These are phyloP conservation scores for Inga oerstediana DNA, from an alignment of 306 rosid genomes.

Conservation along the genomic window DNA sequence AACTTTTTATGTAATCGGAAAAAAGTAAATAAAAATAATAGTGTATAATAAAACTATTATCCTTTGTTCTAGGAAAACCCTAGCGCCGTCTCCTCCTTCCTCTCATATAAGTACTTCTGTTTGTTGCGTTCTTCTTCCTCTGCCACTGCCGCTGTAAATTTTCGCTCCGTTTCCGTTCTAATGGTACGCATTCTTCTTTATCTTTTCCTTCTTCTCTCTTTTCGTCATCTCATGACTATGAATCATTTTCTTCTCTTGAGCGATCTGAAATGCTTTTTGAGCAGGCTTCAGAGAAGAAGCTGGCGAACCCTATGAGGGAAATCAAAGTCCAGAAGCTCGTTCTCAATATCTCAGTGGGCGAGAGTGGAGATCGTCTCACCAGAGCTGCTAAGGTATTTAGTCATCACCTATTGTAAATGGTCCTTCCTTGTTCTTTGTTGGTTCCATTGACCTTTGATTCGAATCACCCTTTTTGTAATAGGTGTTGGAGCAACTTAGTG, in stretches of 20 bases:
- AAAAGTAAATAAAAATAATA: too few relatives aligned
- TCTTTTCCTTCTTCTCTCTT: too few relatives aligned
- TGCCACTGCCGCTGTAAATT: neutral
- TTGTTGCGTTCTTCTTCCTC: neutral
- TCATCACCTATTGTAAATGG: neutral
- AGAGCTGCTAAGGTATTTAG: neutral
- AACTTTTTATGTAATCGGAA: too few relatives aligned
- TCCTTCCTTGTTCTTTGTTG: neutral
- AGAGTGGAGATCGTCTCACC: slow-evolving; percentile 1
- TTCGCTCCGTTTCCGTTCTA: neutral
- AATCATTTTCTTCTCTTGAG: neutral
- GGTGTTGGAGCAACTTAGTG: slow-evolving; percentile 1
- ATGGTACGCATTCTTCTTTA: neutral
- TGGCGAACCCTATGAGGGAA: neutral
- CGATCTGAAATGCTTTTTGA: neutral
- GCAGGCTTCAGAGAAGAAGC: neutral
- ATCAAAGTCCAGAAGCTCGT: neutral
- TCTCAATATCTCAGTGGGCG: neutral
- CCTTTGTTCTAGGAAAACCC: neutral
- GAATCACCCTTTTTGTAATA: neutral
- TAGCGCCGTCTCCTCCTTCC: neutral
- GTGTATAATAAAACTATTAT: too few relatives aligned
- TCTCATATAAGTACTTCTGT: neutral
- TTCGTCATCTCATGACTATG: neutral
- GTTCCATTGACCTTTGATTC: neutral